Evolutionary conservation across 1,139 yeast genomes (phyloP), one percentile per base, ranked within the genome.

Genomic region (Candida sanyaensis): DNA sequence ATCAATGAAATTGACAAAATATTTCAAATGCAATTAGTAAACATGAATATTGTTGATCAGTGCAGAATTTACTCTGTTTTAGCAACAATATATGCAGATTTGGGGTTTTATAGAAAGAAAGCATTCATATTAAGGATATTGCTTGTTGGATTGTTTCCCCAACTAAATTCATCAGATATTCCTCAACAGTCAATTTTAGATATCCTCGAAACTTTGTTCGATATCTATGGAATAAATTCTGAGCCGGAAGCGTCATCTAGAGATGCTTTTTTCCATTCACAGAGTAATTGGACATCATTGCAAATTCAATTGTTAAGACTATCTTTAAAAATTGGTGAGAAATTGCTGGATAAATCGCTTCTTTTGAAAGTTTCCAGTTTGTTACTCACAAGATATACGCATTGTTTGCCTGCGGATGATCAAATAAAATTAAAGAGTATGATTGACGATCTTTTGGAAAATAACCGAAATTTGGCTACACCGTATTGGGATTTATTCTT

Each of bases 401-500:
- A 82, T 58, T 72, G 84, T 33, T 64, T 68, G 47, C 66, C 76
- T 0, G 47, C 57, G 1, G 74, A 71, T 41, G 78, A 73, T 52
- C 80, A 75, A 44, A 52, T 62, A 27, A 59, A 57, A 41, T 49
- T 68, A 38, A 62, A 66, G 54, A 60, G 68, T 26, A 68, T 63
- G 43, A 56, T 69, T 48, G 61, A 65, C 52, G 38, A 31, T 29
- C 52, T 62, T 4, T 48, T 57, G 38, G 39, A 57, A 38, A 54
- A 63, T 7, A 53, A 49, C 44, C 51, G 60, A 31, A 56, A 59
- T 26, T 37, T 45, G 12, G 17, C 42, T 5, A 36, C 39, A 12
- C 73, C 73, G 1, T 88, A 88, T 57, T 87, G 92, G 87, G 96
- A 89, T 62, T 86, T 88, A 1, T 81, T 75, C 54, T 52, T 89